Conservation (phyloP, 2,329 filamentous ascomycete genomes). For the Torrubiella hemipterigena region DNA sequence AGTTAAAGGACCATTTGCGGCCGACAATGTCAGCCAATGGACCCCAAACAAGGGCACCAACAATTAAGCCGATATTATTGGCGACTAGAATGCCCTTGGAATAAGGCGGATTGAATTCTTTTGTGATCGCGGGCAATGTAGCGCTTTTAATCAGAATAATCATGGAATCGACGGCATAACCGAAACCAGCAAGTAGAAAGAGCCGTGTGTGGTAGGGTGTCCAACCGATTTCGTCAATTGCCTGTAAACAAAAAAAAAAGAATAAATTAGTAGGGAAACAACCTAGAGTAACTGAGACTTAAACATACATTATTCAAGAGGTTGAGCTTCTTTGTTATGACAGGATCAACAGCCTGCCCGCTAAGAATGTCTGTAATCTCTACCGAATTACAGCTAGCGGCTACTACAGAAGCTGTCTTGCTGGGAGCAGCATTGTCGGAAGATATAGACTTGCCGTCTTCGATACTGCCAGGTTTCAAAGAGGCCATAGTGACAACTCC, state of each 20-base stretch:
- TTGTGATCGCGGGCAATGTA: not conserved
- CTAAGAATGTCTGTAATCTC: not conserved
- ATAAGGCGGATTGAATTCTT: not conserved
- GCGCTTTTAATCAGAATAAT: conserved; percentile 13
- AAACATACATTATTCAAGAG: not conserved
- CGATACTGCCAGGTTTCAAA: no score
- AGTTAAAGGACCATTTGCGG: conserved; percentile 51
- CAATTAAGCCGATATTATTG: not conserved
- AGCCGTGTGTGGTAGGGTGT: conserved; percentile 37
- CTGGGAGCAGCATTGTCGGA: no score
- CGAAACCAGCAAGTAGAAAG: conserved; percentile 39
- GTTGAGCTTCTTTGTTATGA: not conserved
- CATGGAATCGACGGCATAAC: conserved; percentile 21
- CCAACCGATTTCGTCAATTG: conserved; percentile 36
- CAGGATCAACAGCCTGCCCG: not conserved
- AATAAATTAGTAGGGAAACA: no score
- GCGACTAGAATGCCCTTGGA: not conserved
- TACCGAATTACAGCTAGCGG: not conserved
- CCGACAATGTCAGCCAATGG: conserved; percentile 46
- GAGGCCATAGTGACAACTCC: no score
- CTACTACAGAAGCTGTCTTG: not conserved
- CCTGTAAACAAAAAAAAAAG: conserved; percentile 11
- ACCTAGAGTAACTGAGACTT: not conserved
- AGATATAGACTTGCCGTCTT: no score
- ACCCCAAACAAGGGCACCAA: not conserved